Base-by-base conservation (phyloP, 2,329 filamentous ascomycete species). In the Scortechinia acanthostroma region DNA sequence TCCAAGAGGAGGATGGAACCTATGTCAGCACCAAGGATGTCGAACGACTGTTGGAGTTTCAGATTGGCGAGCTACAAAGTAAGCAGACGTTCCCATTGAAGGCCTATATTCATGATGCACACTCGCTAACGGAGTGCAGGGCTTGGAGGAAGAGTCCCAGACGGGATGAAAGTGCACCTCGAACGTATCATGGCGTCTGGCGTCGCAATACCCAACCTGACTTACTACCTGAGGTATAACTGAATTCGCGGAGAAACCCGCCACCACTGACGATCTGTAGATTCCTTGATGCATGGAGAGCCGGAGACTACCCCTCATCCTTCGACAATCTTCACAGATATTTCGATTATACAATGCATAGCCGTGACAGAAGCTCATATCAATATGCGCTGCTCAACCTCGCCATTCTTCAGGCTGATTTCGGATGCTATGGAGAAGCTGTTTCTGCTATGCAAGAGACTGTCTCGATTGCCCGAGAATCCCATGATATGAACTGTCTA, bases 281-380 rank as follows among this genome's bases (percentile, higher is more conserved):
- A 48, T 88, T 86, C 56, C 77, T 88, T 23, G 83, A 88, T 58
- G 73, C 81, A 3, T 88, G 83, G 83, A 74, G 77, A 55, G 76
- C 82, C 3, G 83, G 83, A 2, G 82, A 87, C 57, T 87, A 86
- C 53, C 77, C 77, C 21, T 80, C 80, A 14, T 80, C 84, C 0
- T 83, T 87, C 53, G 83, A 88, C 53, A 79, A 78, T 48, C 66
- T 88, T 6, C 84, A 88, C 58, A 77, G 82, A 40, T 88, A 88
- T 56, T 88, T 87, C 53, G 84, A 88, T 55, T 87, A 86, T 58
- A 84, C 83, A 1, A 81, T 84, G 73, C 77, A 83, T 52, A 78
- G 71, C 47, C 64, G 74, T 43, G 79, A 85, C 53, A 74, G 80
- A 47, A 76, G 80, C 17, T 82, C 83, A 48, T 88, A 88, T 52